Conservation (phyloP, 805 yeast genomes). For the Metschnikowia drakensbergensis region DNA sequence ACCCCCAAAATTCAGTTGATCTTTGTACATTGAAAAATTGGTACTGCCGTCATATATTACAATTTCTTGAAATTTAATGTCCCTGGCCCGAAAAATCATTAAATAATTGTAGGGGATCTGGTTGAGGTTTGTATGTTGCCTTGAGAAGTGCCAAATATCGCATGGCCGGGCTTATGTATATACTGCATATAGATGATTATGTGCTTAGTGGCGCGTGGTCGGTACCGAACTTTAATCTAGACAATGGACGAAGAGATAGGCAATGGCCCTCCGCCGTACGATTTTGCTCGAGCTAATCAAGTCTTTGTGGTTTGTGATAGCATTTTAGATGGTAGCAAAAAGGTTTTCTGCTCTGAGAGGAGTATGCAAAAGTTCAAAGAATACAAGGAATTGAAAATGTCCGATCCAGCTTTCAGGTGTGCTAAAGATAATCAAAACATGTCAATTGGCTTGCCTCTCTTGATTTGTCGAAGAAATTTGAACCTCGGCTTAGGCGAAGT, state of each 20-base stretch:
- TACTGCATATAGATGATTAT: too few species aligned
- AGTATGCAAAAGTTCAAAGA: slow-evolving; percentile 11
- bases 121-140: too few species aligned
- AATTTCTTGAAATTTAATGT: too few species aligned
- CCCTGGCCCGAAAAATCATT: too few species aligned
- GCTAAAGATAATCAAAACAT: slow-evolving; percentile 13
- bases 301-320: slow-evolving; percentile 11
- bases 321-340: slow-evolving; percentile 5
- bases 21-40: too few species aligned
- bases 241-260: not conserved
- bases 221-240: not conserved
- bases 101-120: too few species aligned
- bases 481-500: slow-evolving; percentile 11
- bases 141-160: too few species aligned
- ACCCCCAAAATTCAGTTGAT: too few species aligned
- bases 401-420: slow-evolving; percentile 5
- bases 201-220: not conserved
- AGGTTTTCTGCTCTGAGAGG: slow-evolving; percentile 11
- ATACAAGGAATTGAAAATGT: not conserved
- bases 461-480: slow-evolving; percentile 7
- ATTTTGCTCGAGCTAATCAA: not conserved
- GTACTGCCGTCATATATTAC: too few species aligned
- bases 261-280: not conserved
- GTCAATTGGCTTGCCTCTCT: slow-evolving; percentile 13
- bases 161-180: too few species aligned